Percentiles rank a stretch among this genome's conserved stretches.
These are phyloP conservation scores for Sungouiella thailandica DNA, from an alignment of 805 yeast genomes.

Conservation along the genomic window DNA sequence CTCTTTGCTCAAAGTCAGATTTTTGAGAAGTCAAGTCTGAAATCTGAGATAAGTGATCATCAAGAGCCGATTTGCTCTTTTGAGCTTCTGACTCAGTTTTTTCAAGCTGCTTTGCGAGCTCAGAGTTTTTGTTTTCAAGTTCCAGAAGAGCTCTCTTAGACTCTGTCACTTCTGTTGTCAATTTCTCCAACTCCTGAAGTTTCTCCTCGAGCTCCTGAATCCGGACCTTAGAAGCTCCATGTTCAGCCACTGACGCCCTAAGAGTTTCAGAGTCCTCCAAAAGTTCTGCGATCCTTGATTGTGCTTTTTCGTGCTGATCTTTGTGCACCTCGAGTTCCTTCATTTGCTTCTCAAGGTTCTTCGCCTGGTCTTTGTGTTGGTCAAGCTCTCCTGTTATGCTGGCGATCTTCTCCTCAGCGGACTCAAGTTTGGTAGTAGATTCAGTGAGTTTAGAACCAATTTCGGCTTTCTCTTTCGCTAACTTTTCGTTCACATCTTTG, in stretches of 20 bases:
- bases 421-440: neutral
- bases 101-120: neutral
- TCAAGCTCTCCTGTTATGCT: neutral
- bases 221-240: neutral
- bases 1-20: neutral
- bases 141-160: neutral
- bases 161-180: neutral
- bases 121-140: neutral
- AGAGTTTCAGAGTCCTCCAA: neutral
- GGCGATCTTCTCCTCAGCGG: neutral
- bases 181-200: neutral
- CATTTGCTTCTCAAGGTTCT: conserved; percentile 4
- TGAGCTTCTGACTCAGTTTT: neutral
- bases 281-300: neutral
- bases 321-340: conserved; percentile 7
- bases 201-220: neutral
- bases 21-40: neutral
- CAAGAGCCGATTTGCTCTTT: neutral
- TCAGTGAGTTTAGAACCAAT: conserved; percentile 14
- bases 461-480: conserved; percentile 27
- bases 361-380: neutral
- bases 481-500: conserved; percentile 25
- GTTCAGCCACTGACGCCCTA: neutral
- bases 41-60: neutral
- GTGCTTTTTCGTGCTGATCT: neutral